Percentiles rank a stretch among this genome's conserved stretches.
Conservation (phyloP, 176 grass and related monocot species). For the Areca catechu region DNA sequence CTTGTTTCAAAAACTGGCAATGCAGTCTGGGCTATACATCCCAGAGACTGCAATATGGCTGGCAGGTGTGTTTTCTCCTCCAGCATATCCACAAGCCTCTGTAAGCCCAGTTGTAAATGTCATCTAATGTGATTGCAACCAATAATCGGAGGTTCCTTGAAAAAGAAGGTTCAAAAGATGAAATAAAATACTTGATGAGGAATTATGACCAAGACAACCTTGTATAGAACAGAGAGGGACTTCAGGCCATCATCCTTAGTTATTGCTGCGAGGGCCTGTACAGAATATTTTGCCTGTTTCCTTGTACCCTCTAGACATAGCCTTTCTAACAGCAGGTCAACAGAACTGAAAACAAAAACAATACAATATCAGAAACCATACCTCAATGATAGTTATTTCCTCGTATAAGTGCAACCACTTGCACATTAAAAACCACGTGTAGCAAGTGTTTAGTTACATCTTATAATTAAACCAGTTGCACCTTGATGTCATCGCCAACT, state of each 20-base stretch:
- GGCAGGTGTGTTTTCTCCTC: constrained; percentile 92
- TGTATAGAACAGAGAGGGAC: constrained; percentile 97
- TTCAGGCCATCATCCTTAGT: constrained; percentile 98
- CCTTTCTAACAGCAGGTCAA: constrained; percentile 87
- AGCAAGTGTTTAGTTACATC: no score
- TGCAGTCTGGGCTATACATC: constrained; percentile 93
- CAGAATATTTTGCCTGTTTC: constrained; percentile 93
- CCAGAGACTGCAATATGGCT: constrained; percentile 91
- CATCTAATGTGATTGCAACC: constrained; percentile 12
- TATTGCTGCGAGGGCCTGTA: constrained; percentile 87
- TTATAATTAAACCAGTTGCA: constrained; percentile 25
- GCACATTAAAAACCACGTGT: no score
- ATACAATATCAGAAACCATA: no score
- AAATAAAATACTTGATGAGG: no score
- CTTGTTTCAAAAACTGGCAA: constrained; percentile 98
- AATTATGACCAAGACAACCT: constrained; percentile 32
- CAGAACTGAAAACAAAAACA: constrained; percentile 33
- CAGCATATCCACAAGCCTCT: constrained; percentile 97
- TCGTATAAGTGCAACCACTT: no score
- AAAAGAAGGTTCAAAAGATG: neutral
- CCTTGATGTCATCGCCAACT: constrained; percentile 65
- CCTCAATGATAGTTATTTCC: no score
- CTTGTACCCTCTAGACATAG: constrained; percentile 85
- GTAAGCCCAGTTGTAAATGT: constrained; percentile 22
- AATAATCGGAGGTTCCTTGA: neutral